Base-by-base conservation (phyloP, 1,139 yeast species). In the Suhomyces bokatorum region DNA sequence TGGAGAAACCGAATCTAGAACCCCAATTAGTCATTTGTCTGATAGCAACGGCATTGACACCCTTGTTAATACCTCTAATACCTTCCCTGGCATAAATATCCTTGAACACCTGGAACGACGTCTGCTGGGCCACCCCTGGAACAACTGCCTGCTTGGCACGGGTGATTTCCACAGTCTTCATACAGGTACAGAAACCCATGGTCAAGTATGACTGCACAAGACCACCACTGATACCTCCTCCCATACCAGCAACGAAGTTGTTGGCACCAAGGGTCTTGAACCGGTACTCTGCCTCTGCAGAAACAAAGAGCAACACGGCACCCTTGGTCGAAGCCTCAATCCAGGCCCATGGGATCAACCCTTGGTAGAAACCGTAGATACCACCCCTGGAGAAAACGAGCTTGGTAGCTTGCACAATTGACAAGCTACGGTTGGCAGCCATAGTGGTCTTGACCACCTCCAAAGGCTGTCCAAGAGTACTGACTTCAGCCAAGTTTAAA, bases 1-100 rank as follows among this genome's bases (percentile, higher is more conserved):
- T 81, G 14, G 96, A 80, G 40, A 93, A 77, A 32, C 98, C 99
- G 63, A 91, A 91, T 64, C 99, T 80, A 26, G 97, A 89, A 43
- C 99, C 99, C 99, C 99, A 93, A 70, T 93, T 93, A 56, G 98
- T 91, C 87, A 90, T 87, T 68, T 93, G 99, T 71, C 99, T 86
- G 57, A 93, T 87, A 28, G 99, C 98, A 49, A 93, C 98, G n/a
- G 99, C 99, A 63, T 93, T 93, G 50, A 93, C 99, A 64, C 99
- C 99, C 72, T 87, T 90, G 70, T 93, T 93, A 63, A 93, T 89
- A 57, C 99, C 99, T 58, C 85, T 77, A 48, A 93, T 80, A 55
- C 99, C 99, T 66, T 93, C 98, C 51, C 76, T 84, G 43, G 72
- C 70, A 67, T 81, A 91, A 50, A 93, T 90, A 36, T 87, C 95